A percentile compares a stretch with the other conserved stretches of the same genome.
These are phyloP conservation scores for Chaetomium tenue DNA, from an alignment of 495 filamentous ascomycete genomes.

Conservation along the genomic window DNA sequence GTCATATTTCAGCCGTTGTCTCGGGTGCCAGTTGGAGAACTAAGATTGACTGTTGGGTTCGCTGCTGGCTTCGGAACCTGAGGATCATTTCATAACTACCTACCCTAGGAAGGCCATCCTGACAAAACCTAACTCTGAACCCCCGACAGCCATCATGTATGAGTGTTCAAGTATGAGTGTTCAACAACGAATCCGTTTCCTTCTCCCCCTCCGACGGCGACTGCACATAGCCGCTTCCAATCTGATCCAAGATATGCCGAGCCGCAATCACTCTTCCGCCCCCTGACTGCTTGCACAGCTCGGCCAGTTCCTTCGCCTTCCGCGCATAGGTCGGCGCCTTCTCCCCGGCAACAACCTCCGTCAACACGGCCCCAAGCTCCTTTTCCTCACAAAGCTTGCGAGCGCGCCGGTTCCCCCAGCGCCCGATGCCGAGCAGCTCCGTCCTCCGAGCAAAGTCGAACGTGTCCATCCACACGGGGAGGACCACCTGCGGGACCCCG, in stretches of 20 bases:
- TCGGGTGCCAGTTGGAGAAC: no score
- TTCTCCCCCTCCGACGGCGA: not conserved
- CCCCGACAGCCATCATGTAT: no score
- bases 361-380: slow-evolving; percentile 27
- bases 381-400: slow-evolving; percentile 17
- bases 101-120: no score
- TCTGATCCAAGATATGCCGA: slow-evolving; percentile 27
- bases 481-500: slow-evolving; percentile 51
- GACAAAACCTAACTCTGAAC: no score
- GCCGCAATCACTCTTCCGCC: slow-evolving; percentile 31
- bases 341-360: slow-evolving; percentile 29
- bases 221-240: not conserved
- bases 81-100: no score
- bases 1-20: no score
- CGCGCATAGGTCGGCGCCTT: slow-evolving; percentile 18
- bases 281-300: slow-evolving; percentile 23
- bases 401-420: slow-evolving; percentile 42
- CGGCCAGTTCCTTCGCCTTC: slow-evolving; percentile 29
- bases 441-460: slow-evolving; percentile 54
- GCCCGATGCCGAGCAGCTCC: slow-evolving; percentile 52
- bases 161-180: no score
- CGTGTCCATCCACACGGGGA: slow-evolving; percentile 55
- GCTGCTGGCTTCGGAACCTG: no score
- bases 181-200: not conserved
- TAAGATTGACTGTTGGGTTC: no score